Evolutionary conservation across 1,139 yeast species (phyloP).

Genomic region (Barnettozyma hawaiiensis): DNA sequence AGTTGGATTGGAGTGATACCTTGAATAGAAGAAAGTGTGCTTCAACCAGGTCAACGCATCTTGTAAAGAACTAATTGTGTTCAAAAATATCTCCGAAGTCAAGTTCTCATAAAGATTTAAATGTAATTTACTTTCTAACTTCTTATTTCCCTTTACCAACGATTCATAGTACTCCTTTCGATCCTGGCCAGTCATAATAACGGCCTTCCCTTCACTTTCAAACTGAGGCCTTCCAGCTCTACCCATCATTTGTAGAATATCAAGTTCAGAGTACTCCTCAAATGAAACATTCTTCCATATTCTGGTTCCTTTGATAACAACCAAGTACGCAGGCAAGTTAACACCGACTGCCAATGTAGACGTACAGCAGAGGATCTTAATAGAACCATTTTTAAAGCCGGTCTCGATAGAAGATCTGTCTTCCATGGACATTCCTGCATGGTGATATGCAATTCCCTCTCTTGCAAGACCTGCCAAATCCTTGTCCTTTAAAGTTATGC

Average conservation of each 20-base stretch:
- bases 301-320: conserved; percentile 53
- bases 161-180: conserved; percentile 36
- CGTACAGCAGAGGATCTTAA: conserved; percentile 47
- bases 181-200: conserved; percentile 43
- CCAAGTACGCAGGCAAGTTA: conserved; percentile 57
- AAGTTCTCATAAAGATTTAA: conserved; percentile 40
- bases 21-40: conserved; percentile 46
- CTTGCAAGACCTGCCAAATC: conserved; percentile 26
- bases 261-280: conserved; percentile 51
- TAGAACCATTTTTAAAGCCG: conserved; percentile 37
- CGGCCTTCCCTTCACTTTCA: conserved; percentile 48
- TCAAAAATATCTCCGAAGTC: conserved; percentile 45
- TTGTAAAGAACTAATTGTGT: conserved; percentile 34
- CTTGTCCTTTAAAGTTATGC: conserved; percentile 25
- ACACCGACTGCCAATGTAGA: conserved; percentile 60
- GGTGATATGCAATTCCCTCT: conserved; percentile 48
- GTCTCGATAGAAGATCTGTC: conserved; percentile 44
- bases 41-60: conserved; percentile 46
- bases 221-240: conserved; percentile 54
- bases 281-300: conserved; percentile 41
- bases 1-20: conserved; percentile 36
- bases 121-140: conserved; percentile 46
- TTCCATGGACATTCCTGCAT: conserved; percentile 46
- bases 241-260: conserved; percentile 57
- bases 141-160: conserved; percentile 39